Evolutionary conservation across 257 asterid genomes (phyloP).

Genomic region (Oldenlandia corymbosa): DNA sequence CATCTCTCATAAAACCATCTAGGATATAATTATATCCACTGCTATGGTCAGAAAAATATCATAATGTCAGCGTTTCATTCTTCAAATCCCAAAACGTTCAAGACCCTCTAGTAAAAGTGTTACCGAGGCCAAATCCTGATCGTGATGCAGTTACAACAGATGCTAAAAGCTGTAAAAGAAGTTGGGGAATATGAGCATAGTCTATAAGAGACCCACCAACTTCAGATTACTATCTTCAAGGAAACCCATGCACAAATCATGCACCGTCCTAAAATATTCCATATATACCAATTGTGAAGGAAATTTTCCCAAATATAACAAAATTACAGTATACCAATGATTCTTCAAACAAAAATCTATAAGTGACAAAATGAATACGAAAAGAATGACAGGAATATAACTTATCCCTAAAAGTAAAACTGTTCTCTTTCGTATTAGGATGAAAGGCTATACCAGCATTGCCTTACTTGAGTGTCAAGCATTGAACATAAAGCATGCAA

Average conservation of each 20-base stretch:
- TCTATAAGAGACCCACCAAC: background rate
- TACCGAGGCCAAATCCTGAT: background rate
- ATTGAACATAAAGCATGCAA: background rate
- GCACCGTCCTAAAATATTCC: background rate
- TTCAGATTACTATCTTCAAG: background rate
- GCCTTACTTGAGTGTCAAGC: conserved; percentile 4
- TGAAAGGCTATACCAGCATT: background rate
- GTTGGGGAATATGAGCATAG: background rate
- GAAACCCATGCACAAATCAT: background rate
- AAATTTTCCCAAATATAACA: background rate
- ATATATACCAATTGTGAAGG: background rate
- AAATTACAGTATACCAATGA: background rate
- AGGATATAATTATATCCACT: no score
- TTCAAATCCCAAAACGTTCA: background rate
- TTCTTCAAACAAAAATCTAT: background rate
- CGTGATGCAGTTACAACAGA: background rate
- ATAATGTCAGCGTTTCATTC: background rate
- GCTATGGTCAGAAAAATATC: background rate
- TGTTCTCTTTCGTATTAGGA: background rate
- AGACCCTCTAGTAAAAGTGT: no score
- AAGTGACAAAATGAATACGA: no score
- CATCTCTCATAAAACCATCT: no score
- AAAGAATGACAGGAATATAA: background rate
- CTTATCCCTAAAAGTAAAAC: background rate
- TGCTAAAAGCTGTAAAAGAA: background rate